Base-by-base conservation (phyloP, 228 moss, liverwort and hornwort genomes). In the Sphagnum fallax region DNA sequence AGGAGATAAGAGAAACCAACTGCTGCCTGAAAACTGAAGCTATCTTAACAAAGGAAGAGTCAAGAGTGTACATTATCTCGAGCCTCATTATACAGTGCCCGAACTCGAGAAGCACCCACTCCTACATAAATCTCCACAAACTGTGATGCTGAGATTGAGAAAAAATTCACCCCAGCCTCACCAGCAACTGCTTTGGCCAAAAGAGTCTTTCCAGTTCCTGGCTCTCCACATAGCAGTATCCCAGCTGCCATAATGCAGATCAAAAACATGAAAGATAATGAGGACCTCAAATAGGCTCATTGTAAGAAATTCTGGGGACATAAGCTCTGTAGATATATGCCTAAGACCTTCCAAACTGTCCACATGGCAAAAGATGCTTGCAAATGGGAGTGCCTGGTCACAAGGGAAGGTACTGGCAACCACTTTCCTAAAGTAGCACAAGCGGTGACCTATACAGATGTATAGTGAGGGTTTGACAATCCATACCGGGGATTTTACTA, bases 101-200 rank as follows among this genome's bases (percentile, higher is more conserved):
- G 91, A 69, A 91, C 97, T 69, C 97, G 90, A 71, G 97, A 98
- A 73, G 97, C 97, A 65, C 97, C 97, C 53, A 98, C 97, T 79
- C 97, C 97, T 49, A 98, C 97, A 74, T 93, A 98, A 63, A 98
- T 98, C 87, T 98, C 97, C 83, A 98, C 97, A 78, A 98, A 98
- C 73, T 98, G 93, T 48, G 97, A 98, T 16, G 93, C 97, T 16
- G 93, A 93, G 53, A 98, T 93, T 4, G 97, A 98, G 66, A 98
- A 98, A 74, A 98, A 98, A 75, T 93, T 98, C 8, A 98, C 93
- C 78, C 91, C 93, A 58, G 97, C 97, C 73, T 98, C 97, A 62
- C 97, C 97, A 50, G 97, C 97, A 76, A 98, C 97, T 73, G 97
- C 97, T 83, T 98, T 98, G 51, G 97, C 97, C 74, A 98, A 83